Evolutionary conservation across 495 filamentous ascomycete genomes (phyloP), one percentile per base, ranked within the genome.

Genomic region (Neurospora sp.): DNA sequence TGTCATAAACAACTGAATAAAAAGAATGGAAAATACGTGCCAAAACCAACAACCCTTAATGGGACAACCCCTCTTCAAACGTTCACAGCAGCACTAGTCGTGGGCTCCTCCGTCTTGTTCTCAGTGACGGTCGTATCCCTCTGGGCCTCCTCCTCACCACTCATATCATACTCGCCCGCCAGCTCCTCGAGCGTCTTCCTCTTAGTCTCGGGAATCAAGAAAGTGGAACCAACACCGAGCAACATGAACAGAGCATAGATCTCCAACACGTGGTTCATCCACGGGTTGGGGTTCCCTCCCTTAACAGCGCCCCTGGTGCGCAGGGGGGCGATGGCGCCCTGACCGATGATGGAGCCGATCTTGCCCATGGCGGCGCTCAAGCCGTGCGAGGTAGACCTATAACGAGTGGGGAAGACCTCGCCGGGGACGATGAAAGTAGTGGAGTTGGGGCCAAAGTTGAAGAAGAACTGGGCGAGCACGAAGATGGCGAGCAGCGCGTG

Each of bases 381-480:
- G 69, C 94, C 94, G 81, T 97, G 93, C 4, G 91, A 91, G 39
- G 92, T 93, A 10, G 90, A 91, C 4, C 94, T 88, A 78, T 95
- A 96, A 59, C 93, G 89, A 5, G 94, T 97, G 0, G 94, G 94
- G 84, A 96, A 97, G 76, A 89, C 91, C 79, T 97, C 94, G 27
- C 93, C 94, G 11, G 94, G 94, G 1, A 97, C 90, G 76, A 97
- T 91, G 84, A 97, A 97, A 40, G 93, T 97, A 27, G 92, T 97
- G 2, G 92, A 86, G 81, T 97, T 97, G 70, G 94, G 94, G 2
- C 93, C 90, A 73, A 93, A 84, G 77, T 85, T 85, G 79, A 86
- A 84, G 77, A 85, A 94, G 83, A 93, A 92, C 75, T 95, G 91
- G n/a, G 90, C 89, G 4, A 96, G 81, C 22, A 95, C 86, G 78